phyloP scores from a whole-genome alignment of 78 protist genomes.

The Cavenderia fasciculata region DNA sequence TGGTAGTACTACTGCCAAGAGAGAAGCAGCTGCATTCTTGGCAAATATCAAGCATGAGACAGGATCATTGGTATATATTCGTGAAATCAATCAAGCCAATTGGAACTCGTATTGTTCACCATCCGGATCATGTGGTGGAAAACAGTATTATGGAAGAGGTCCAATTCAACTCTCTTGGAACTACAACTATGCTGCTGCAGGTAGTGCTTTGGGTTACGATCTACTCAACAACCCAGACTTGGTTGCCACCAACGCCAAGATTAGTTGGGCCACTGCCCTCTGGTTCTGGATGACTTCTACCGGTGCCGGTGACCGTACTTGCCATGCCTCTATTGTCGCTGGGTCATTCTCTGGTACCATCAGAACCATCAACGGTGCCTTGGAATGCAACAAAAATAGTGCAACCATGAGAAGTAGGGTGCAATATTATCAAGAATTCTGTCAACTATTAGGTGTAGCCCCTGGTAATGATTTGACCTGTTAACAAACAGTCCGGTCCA shows the following conservation, averaged over 20 bases:
- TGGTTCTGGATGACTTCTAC: background rate
- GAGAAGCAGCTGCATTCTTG: background rate
- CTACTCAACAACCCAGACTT: background rate
- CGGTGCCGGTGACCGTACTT: too few relatives aligned
- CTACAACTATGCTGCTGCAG: background rate
- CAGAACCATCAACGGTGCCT: too few relatives aligned
- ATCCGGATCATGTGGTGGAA: background rate
- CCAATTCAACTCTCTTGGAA: background rate
- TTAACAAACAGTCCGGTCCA: too few relatives aligned
- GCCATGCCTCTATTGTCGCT: too few relatives aligned
- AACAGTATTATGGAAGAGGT: background rate
- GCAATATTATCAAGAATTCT: too few relatives aligned
- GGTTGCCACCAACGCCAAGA: background rate
- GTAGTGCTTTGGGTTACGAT: background rate
- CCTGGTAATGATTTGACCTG: too few relatives aligned
- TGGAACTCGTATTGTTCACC: background rate
- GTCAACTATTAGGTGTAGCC: too few relatives aligned
- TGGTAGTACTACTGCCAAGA: background rate
- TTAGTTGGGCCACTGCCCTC: background rate
- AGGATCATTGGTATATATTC: background rate
- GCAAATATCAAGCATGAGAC: background rate
- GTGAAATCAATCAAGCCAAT: background rate
- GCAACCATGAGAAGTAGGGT: too few relatives aligned
- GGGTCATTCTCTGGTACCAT: too few relatives aligned
- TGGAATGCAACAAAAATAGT: too few relatives aligned